Evolutionary conservation across 1,284 basidiomycete genomes (phyloP), one percentile per base, ranked within the genome.

Genomic region (Rhizoctonia solani): DNA sequence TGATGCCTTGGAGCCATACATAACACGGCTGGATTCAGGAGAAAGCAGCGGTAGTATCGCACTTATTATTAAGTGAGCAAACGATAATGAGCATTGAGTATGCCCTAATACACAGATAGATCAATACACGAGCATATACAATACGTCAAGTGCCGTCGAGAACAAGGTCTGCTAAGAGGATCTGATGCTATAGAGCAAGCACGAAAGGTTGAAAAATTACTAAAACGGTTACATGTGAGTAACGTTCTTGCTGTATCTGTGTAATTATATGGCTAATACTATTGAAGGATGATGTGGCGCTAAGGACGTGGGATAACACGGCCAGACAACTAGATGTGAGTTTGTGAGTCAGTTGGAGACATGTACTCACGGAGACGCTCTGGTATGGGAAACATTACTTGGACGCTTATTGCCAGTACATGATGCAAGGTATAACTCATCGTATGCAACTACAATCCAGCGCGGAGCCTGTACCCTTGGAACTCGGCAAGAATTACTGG

Each of bases 401-500:
- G 4, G n/a, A 32, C n/a, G 16, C 6, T 27, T 59, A 4, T 3
- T 4, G 5, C 42, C 29, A 4, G 56, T 23, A 13, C 16, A 34
- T 3, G 25, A 25, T 13, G 44, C 56, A 5, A 1, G 27, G 37
- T 50, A 61, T 34, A n/a, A 61, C 58, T 49, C 58, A 14, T 39
- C 4, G 5, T 11, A 32, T 4, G 27, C 58, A 9, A 32, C 58
- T n/a, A 32, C 27, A 4, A 32, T 50, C 19, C 8, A 37, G 9
- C 59, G 59, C 3, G 32, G 23, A 13, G 59, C 16, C n/a, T 63
- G 59, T 21, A 58, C 67, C 21, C 21, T 50, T 44, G 68, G 65
- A 13, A 74, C 73, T 3, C 71, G 73, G 6, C 53, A 53, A 16
- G 41, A 49, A 16, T 52, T 72, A 5, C 50, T 72, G 2, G 29